phyloP scores from a whole-genome alignment of 1,139 yeast species.

The Williopsis jadinii region DNA sequence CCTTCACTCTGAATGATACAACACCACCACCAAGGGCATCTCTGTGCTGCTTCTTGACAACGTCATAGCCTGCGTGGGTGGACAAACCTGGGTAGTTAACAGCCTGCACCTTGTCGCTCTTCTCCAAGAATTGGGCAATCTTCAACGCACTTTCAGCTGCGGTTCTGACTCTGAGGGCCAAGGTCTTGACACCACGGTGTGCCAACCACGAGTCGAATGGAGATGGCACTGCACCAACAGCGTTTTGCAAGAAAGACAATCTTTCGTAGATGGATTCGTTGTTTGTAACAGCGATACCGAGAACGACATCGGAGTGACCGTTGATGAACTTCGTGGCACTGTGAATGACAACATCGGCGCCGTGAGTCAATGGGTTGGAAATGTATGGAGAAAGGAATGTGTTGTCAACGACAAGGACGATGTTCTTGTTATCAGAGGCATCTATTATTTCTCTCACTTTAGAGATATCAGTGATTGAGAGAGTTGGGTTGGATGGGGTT shows the following conservation, averaged over 20 bases:
- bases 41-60: slow-evolving; percentile 70
- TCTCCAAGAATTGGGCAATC: slow-evolving; percentile 60
- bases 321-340: slow-evolving; percentile 88
- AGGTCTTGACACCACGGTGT: slow-evolving; percentile 85
- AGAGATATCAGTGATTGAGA: slow-evolving; percentile 43
- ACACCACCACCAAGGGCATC: slow-evolving; percentile 88
- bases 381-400: slow-evolving; percentile 92
- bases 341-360: slow-evolving; percentile 85
- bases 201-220: slow-evolving; percentile 92
- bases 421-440: slow-evolving; percentile 55
- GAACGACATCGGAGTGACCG: slow-evolving; percentile 89
- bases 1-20: slow-evolving; percentile 80
- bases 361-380: slow-evolving; percentile 75
- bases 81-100: slow-evolving; percentile 75
- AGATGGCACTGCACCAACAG: slow-evolving; percentile 84
- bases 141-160: slow-evolving; percentile 60
- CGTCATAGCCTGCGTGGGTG: slow-evolving; percentile 64
- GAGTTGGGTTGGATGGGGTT: slow-evolving; percentile 78
- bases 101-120: slow-evolving; percentile 44
- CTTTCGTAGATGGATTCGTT: slow-evolving; percentile 52
- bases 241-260: slow-evolving; percentile 76
- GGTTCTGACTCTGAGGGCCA: slow-evolving; percentile 73
- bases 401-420: slow-evolving; percentile 79
- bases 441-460: slow-evolving; percentile 54
- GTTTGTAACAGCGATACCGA: slow-evolving; percentile 78